Conservation (phyloP, 805 yeast genomes). For the Saccharomycopsis microspora region DNA sequence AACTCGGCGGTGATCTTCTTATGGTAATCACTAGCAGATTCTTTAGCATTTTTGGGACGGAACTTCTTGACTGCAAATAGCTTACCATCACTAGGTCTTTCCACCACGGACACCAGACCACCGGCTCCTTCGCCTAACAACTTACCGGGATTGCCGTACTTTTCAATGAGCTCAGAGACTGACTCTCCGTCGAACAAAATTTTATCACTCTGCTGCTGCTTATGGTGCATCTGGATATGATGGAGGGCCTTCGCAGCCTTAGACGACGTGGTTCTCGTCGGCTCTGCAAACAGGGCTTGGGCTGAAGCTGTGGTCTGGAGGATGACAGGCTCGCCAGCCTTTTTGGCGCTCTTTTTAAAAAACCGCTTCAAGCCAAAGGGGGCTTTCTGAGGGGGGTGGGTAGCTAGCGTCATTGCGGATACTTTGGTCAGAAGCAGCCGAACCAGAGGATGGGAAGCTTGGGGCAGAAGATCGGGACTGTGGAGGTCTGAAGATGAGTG, state of each 20-base stretch:
- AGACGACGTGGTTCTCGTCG: constrained; percentile 5
- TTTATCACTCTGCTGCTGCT: constrained; percentile 6
- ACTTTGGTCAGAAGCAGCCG: constrained; percentile 19
- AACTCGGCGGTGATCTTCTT: constrained; percentile 79
- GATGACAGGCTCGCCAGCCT: neutral
- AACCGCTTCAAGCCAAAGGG: constrained; percentile 31
- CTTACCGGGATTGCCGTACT: constrained; percentile 67
- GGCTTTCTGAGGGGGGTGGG: constrained; percentile 4
- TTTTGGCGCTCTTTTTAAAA: constrained; percentile 32
- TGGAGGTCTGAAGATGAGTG: neutral
- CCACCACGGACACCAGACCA: constrained; percentile 68
- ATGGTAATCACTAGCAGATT: constrained; percentile 63
- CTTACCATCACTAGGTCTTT: constrained; percentile 56
- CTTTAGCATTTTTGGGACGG: constrained; percentile 60
- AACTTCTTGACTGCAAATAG: constrained; percentile 84
- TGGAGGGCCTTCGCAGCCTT: constrained; percentile 13
- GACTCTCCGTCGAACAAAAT: constrained; percentile 29
- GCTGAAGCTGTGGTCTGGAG: neutral
- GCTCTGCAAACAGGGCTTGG: neutral
- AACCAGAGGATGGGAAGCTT: too few relatives aligned
- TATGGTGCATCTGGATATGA: constrained; percentile 7
- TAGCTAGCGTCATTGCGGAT: constrained; percentile 6
- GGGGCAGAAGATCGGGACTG: too few relatives aligned
- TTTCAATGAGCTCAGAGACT: constrained; percentile 40
- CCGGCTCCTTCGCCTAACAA: constrained; percentile 82